Percentiles rank a stretch among this genome's conserved stretches.
These are phyloP conservation scores for Centaurea solstitialis DNA, from an alignment of 129 eudicot species.

Conservation along the genomic window DNA sequence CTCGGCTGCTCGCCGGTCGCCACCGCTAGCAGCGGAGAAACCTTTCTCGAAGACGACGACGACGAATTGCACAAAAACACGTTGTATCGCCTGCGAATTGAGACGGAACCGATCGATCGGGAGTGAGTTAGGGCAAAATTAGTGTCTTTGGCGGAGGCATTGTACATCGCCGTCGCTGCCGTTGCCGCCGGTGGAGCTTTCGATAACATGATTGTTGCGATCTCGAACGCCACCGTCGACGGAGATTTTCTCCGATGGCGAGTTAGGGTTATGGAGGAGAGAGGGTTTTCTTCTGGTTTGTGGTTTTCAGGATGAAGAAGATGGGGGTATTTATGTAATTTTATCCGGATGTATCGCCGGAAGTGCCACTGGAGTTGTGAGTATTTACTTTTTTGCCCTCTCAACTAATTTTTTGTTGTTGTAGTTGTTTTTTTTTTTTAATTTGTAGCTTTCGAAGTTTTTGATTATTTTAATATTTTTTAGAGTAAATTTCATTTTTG, in stretches of 20 bases:
- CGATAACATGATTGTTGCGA: background rate
- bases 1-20: constrained; percentile 21
- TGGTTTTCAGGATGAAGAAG: constrained; percentile 9
- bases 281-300: background rate
- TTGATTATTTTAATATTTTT: too few species aligned
- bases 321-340: constrained; percentile 25
- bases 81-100: constrained; percentile 15
- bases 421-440: too few species aligned
- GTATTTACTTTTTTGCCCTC: background rate
- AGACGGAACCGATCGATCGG: constrained; percentile 21
- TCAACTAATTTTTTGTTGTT: background rate
- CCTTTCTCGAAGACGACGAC: background rate
- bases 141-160: constrained; percentile 9
- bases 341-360: background rate
- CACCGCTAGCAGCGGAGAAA: constrained; percentile 28
- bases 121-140: constrained; percentile 19
- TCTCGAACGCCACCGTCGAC: constrained; percentile 8
- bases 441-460: too few species aligned
- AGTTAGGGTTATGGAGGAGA: background rate
- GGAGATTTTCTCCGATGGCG: background rate
- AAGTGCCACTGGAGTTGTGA: background rate
- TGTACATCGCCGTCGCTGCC: constrained; percentile 11
- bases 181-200: constrained; percentile 7
- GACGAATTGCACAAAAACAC: background rate
- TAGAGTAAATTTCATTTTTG: too few species aligned